phyloP scores from a whole-genome alignment of 2,329 filamentous ascomycete species.

The Diplocarpon rosae region DNA sequence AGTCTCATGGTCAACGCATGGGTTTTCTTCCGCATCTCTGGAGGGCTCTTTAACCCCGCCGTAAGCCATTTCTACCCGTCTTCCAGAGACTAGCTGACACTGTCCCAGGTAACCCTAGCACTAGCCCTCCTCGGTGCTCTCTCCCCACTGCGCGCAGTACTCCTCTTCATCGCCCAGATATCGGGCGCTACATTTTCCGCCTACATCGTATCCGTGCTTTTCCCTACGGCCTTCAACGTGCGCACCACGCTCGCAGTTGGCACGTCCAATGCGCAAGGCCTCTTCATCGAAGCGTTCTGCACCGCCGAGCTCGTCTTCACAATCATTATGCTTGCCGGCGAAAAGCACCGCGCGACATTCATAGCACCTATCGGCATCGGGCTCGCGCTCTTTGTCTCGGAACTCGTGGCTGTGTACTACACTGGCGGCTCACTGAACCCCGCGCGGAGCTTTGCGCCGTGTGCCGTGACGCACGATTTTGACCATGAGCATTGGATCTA shows the following conservation, averaged over 20 bases:
- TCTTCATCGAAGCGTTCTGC: slow-evolving; percentile 40
- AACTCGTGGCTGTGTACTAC: slow-evolving; percentile 30
- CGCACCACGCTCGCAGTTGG: slow-evolving; percentile 32
- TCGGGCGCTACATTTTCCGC: slow-evolving; percentile 28
- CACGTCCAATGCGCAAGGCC: slow-evolving; percentile 33
- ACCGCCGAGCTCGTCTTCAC: slow-evolving; percentile 39
- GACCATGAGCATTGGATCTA: slow-evolving; percentile 38
- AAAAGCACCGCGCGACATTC: slow-evolving; percentile 36
- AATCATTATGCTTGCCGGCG: slow-evolving; percentile 34
- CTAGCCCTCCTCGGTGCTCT: slow-evolving; percentile 28
- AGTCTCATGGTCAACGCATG: slow-evolving; percentile 41
- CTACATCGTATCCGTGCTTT: slow-evolving; percentile 31
- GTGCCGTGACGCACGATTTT: slow-evolving; percentile 34
- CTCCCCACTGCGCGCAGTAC: slow-evolving; percentile 23
- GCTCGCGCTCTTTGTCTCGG: slow-evolving; percentile 36
- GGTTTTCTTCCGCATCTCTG: slow-evolving; percentile 42
- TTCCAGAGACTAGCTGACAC: neutral
- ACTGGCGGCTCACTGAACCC: slow-evolving; percentile 40
- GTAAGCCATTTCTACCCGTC: slow-evolving; percentile 26
- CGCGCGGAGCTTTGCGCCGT: slow-evolving; percentile 35
- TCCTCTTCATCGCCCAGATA: slow-evolving; percentile 28
- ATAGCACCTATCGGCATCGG: slow-evolving; percentile 39
- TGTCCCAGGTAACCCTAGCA: slow-evolving; percentile 5
- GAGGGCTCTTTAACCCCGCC: slow-evolving; percentile 40
- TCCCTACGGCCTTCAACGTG: slow-evolving; percentile 26